Evolutionary conservation across 208 protist species (phyloP).

Genomic region (Crithidia brevicula): DNA sequence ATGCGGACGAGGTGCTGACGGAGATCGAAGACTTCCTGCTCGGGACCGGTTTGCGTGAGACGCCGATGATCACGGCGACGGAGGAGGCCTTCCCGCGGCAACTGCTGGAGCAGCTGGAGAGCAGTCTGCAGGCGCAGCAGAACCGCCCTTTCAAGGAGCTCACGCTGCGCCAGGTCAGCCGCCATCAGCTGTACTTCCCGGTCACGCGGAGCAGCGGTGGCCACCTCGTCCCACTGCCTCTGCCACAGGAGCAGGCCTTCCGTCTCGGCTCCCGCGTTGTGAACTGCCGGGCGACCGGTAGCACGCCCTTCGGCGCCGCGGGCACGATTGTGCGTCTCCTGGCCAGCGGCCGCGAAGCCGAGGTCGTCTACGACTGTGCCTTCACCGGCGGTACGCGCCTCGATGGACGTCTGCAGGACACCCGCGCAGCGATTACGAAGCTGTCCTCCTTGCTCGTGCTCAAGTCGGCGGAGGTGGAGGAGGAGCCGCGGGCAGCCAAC

Average conservation of each 20-base stretch:
- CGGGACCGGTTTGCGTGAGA: slow-evolving; percentile 52
- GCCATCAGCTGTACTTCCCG: slow-evolving; percentile 82
- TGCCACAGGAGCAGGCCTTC: slow-evolving; percentile 73
- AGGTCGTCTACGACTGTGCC: slow-evolving; percentile 88
- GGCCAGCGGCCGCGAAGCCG: slow-evolving; percentile 67
- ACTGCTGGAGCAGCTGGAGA: slow-evolving; percentile 70
- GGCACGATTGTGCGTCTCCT: slow-evolving; percentile 90
- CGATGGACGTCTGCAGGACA: slow-evolving; percentile 71
- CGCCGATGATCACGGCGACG: slow-evolving; percentile 72
- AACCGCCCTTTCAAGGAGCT: slow-evolving; percentile 46
- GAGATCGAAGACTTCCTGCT: slow-evolving; percentile 77
- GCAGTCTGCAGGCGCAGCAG: slow-evolving; percentile 41
- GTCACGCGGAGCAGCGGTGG: slow-evolving; percentile 63
- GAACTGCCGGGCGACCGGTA: slow-evolving; percentile 82
- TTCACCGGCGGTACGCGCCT: slow-evolving; percentile 82
- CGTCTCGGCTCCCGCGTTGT: slow-evolving; percentile 82
- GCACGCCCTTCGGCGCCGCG: slow-evolving; percentile 73
- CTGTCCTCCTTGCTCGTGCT: slow-evolving; percentile 76
- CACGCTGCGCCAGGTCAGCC: slow-evolving; percentile 47
- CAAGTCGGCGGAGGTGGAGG: slow-evolving; percentile 17
- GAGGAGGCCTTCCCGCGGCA: slow-evolving; percentile 75
- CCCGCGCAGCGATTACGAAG: slow-evolving; percentile 77
- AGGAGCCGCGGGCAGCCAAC: slow-evolving; percentile 7
- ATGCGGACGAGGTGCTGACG: slow-evolving; percentile 67
- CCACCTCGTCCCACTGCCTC: slow-evolving; percentile 74